Conservation (phyloP, 2,329 filamentous ascomycete species). For the Alternaria panax region DNA sequence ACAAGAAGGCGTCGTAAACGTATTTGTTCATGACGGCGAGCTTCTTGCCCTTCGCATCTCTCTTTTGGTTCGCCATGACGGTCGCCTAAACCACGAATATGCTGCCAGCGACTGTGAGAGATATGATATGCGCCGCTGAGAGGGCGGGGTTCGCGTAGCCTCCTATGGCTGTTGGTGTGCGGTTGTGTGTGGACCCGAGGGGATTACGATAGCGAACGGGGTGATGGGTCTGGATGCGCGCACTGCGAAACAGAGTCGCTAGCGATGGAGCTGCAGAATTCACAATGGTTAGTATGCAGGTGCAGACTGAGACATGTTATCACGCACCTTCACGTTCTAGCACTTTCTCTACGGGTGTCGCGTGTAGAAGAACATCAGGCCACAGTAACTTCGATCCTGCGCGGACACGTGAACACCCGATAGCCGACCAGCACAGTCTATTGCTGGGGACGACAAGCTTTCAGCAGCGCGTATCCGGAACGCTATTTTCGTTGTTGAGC, state of each 20-base stretch:
- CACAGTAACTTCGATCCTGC: conserved; percentile 7
- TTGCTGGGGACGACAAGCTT: conserved; percentile 18
- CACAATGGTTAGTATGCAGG: background rate
- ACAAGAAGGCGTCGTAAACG: conserved; percentile 80
- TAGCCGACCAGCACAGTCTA: conserved; percentile 13
- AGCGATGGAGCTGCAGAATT: background rate
- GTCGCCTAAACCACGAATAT: conserved; percentile 9
- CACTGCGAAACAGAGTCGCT: conserved; percentile 17
- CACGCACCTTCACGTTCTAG: conserved; percentile 9
- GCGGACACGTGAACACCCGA: conserved; percentile 27
- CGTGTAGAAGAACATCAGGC: conserved; percentile 27
- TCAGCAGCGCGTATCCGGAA: conserved; percentile 28
- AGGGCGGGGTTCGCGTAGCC: conserved; percentile 11
- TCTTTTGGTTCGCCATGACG: conserved; percentile 22
- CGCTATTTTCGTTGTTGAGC: conserved; percentile 48
- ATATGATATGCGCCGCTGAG: background rate
- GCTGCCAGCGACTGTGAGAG: background rate
- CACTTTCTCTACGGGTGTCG: conserved; percentile 13
- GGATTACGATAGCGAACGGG: conserved; percentile 21
- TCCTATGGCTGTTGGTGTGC: conserved; percentile 9
- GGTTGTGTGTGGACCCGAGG: conserved; percentile 17
- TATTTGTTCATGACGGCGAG: conserved; percentile 69
- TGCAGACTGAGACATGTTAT: conserved; percentile 12
- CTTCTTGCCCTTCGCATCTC: conserved; percentile 41
- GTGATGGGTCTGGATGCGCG: conserved; percentile 17